Evolutionary conservation across 176 grass and related monocot species (phyloP).

Genomic region (Zizania latifolia): DNA sequence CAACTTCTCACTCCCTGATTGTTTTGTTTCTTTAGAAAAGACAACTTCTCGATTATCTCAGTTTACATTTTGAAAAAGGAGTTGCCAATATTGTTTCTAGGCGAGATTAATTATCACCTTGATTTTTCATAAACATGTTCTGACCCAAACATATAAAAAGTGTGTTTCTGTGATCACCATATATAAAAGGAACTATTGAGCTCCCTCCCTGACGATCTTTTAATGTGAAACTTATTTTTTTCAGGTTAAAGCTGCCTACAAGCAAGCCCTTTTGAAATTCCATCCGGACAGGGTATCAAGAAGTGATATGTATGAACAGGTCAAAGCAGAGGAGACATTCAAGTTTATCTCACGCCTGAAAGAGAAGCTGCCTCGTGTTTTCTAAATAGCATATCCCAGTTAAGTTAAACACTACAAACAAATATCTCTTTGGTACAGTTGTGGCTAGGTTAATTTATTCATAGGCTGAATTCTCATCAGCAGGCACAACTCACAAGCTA

Average conservation of each 20-base stretch:
- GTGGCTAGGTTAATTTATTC: background rate
- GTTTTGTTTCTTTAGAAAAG: background rate
- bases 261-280: conserved; percentile 79
- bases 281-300: conserved; percentile 82
- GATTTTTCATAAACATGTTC: background rate
- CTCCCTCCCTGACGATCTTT: background rate
- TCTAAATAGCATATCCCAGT: conserved; percentile 24
- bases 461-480: conserved; percentile 12
- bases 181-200: background rate
- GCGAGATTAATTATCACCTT: background rate
- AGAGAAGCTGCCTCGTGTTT: conserved; percentile 47
- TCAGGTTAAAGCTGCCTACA: conserved; percentile 78
- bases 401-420: background rate
- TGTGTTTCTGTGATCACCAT: background rate
- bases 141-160: background rate
- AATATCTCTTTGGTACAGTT: background rate
- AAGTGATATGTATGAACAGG: conserved; percentile 68
- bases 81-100: background rate
- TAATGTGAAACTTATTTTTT: conserved; percentile 15
- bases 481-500: background rate
- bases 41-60: background rate
- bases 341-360: conserved; percentile 94
- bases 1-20: too few species aligned
- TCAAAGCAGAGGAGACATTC: conserved; percentile 91
- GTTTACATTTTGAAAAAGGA: background rate